Base-by-base conservation (phyloP, 2,329 filamentous ascomycete genomes). In the Cercospora canescens region DNA sequence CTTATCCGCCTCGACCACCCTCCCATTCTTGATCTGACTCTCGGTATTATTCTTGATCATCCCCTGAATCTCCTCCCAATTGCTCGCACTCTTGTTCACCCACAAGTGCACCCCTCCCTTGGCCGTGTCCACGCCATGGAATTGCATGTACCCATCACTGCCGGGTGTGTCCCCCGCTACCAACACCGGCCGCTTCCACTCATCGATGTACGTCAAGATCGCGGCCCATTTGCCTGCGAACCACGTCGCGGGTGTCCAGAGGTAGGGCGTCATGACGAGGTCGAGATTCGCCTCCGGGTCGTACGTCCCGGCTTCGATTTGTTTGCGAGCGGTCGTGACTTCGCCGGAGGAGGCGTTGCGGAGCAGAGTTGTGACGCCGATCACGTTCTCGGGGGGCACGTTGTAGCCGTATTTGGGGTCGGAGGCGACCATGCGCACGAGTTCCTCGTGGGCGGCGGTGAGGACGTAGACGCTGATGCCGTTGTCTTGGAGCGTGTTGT, bases 401-500 rank as follows among this genome's bases (percentile, higher is more conserved):
- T 82, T 81, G 75, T 83, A 83, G 54, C 81, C 81, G 56, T 83
- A 83, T 65, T 76, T 76, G 7, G 80, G 79, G 63, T 82, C 81
- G 1, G 79, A 76, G n/a, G 77, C 81, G 1, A 83, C 79, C 79
- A 82, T 81, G 59, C 81, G 78, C 16, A 82, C 81, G 7, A 82
- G 75, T 70, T 83, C 81, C 67, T 83, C 81, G n/a, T 75, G 75
- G 1, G 81, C 71, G 6, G 81, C 81, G 24, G 74, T 80, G 45
- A 83, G 69, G 24, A 82, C 77, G 65, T 82, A 82, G 21, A 83
- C 81, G 2, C 77, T 76, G 45, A 83, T 83, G 24, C 79, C 80
- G 67, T 82, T 80, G 45, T 67, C 70, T 79, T 79, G 80, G 18
- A 83, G 77, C 6, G 74, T 74, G 69, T 81, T 80, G 76, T 79